Percentiles rank a stretch among this genome's conserved stretches.
These are phyloP conservation scores for Zymoseptoria tritici DNA, from an alignment of 2,329 filamentous ascomycete species.

Conservation along the genomic window DNA sequence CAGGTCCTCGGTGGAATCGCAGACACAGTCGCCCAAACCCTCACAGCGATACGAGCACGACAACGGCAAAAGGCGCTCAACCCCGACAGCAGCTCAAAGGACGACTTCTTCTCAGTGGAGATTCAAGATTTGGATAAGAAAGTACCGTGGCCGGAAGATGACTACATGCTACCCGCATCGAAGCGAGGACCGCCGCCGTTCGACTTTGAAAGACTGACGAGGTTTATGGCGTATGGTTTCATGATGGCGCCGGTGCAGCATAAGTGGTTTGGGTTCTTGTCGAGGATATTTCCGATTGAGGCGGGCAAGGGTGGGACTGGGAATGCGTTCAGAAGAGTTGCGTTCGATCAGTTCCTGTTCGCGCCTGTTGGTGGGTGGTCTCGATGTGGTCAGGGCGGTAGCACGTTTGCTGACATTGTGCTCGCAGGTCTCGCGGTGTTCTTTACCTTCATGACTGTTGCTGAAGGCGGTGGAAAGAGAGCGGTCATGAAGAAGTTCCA, in stretches of 20 bases:
- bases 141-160: constrained; percentile 57
- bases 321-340: constrained; percentile 82
- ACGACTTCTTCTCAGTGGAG: constrained; percentile 74
- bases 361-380: constrained; percentile 65
- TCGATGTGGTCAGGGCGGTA: neutral
- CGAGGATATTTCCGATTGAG: constrained; percentile 72
- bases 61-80: constrained; percentile 20
- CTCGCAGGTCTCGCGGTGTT: constrained; percentile 65
- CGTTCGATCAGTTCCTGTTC: constrained; percentile 87
- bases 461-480: constrained; percentile 79
- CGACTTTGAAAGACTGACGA: constrained; percentile 86
- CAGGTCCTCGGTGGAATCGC: constrained; percentile 84
- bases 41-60: constrained; percentile 71
- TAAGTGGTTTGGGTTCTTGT: constrained; percentile 88
- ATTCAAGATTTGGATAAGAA: constrained; percentile 81
- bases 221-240: constrained; percentile 97
- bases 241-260: constrained; percentile 93
- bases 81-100: constrained; percentile 42
- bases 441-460: constrained; percentile 93
- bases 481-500: constrained; percentile 77
- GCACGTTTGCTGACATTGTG: neutral
- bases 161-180: constrained; percentile 55
- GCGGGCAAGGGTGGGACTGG: constrained; percentile 41
- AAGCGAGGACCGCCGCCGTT: constrained; percentile 69
- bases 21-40: constrained; percentile 89